Conservation (phyloP, 2,329 filamentous ascomycete genomes). For the Pestalotiopsis sp. region DNA sequence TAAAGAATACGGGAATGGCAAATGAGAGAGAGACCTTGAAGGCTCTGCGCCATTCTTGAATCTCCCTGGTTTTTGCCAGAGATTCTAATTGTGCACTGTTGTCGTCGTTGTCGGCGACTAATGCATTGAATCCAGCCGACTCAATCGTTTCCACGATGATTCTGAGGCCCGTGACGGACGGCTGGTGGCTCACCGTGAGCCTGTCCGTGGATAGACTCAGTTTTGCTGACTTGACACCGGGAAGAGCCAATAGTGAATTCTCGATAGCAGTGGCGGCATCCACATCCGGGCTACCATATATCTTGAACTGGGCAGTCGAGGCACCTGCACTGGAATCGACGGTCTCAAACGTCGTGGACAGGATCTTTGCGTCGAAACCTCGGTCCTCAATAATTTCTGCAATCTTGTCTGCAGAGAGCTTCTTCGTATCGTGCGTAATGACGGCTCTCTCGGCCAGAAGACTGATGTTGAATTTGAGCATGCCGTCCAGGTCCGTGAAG, state of each 20-base stretch:
- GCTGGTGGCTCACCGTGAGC: conserved; percentile 73
- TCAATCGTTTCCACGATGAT: conserved; percentile 83
- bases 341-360: conserved; percentile 72
- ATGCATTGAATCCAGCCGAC: conserved; percentile 80
- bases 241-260: conserved; percentile 61
- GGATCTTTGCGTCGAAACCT: conserved; percentile 83
- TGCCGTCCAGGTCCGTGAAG: conserved; percentile 75
- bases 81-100: conserved; percentile 97
- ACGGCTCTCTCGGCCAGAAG: conserved; percentile 90
- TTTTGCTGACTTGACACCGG: conserved; percentile 75
- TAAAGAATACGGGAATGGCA: conserved; percentile 86
- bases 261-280: conserved; percentile 74
- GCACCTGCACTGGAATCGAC: conserved; percentile 56
- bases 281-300: conserved; percentile 80
- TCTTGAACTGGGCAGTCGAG: conserved; percentile 74
- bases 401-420: conserved; percentile 74
- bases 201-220: conserved; percentile 76
- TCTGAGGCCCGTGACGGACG: conserved; percentile 75
- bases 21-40: conserved; percentile 80
- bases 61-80: conserved; percentile 93
- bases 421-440: conserved; percentile 76
- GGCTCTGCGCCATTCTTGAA: conserved; percentile 86
- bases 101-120: conserved; percentile 89
- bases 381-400: conserved; percentile 84
- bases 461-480: conserved; percentile 92